Percentiles rank a stretch among this genome's conserved stretches.
Conservation (phyloP, 106 monocot species). For the Triglochin maritima region DNA sequence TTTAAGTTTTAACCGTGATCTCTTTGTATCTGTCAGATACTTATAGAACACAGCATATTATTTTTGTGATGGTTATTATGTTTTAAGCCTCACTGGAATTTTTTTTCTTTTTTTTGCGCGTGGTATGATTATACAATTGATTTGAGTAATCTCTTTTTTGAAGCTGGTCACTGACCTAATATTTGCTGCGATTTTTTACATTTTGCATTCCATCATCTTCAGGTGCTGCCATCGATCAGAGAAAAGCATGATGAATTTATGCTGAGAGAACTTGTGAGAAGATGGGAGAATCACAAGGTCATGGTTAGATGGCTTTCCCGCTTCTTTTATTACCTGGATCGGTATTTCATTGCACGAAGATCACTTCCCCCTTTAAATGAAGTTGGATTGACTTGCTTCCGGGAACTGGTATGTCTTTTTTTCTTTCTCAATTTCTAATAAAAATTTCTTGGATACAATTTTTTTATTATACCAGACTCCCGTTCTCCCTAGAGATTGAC, state of each 20-base stretch:
- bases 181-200: no score
- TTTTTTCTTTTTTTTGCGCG: no score
- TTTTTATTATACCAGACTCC: not conserved
- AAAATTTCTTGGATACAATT: not conserved
- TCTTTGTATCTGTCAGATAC: not conserved
- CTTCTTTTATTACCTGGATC: slow-evolving; percentile 64
- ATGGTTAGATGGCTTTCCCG: slow-evolving; percentile 70
- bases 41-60: not conserved
- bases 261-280: slow-evolving; percentile 59
- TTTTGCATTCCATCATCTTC: not conserved
- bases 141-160: no score
- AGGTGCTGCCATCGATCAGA: slow-evolving; percentile 66
- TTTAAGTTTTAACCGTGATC: not conserved
- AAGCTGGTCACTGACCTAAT: no score
- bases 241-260: slow-evolving; percentile 72
- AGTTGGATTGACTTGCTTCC: slow-evolving; percentile 55
- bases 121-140: no score
- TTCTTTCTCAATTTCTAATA: not conserved
- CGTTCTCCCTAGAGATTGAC: not conserved
- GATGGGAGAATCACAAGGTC: slow-evolving; percentile 65
- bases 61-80: no score
- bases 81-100: no score
- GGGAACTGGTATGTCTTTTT: slow-evolving; percentile 30
- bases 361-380: slow-evolving; percentile 55
- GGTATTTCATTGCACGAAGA: slow-evolving; percentile 48